Evolutionary conservation across 208 protist genomes (phyloP).

Genomic region (Naegleria fowleri): DNA sequence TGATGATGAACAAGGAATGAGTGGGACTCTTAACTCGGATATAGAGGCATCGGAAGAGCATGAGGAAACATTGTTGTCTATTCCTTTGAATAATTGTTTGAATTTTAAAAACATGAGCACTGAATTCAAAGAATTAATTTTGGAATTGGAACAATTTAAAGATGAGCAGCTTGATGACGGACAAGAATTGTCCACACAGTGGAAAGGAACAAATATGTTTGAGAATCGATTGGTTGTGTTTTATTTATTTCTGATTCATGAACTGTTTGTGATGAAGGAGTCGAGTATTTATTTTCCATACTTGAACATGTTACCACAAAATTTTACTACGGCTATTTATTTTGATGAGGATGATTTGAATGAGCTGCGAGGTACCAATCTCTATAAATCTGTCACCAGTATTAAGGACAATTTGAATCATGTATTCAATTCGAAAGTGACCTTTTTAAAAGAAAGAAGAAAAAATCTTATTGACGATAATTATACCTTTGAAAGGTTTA

Average conservation of each 20-base stretch:
- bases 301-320: background rate
- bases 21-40: background rate
- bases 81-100: background rate
- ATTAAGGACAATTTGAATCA: background rate
- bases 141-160: background rate
- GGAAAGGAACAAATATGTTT: conserved; percentile 15
- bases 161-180: background rate
- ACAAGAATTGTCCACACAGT: background rate
- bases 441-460: background rate
- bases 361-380: background rate
- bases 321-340: background rate
- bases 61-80: background rate
- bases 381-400: background rate
- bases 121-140: background rate
- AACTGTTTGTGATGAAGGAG: background rate
- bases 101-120: background rate
- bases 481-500: background rate
- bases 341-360: background rate
- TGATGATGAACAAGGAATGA: background rate
- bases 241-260: conserved; percentile 16
- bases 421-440: background rate
- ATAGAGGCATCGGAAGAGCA: background rate
- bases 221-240: background rate
- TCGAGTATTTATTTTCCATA: background rate
- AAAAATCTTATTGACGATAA: background rate